Evolutionary conservation across 2,329 filamentous ascomycete genomes (phyloP), one percentile per base, ranked within the genome.

Genomic region (Verticillium nonalfalfae): DNA sequence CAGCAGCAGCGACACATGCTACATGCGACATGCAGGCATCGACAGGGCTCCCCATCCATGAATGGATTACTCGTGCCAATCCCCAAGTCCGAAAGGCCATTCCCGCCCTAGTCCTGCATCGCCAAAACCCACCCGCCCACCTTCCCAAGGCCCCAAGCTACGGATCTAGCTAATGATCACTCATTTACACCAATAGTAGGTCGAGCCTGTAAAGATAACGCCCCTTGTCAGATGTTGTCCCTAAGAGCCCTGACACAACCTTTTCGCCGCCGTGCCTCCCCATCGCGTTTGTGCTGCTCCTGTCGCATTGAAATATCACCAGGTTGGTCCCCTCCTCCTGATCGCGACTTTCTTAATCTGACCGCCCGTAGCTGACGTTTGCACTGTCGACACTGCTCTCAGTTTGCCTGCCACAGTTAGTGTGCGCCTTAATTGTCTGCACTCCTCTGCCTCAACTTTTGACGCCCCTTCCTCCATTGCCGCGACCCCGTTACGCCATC

Each of bases 131-230:
- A 50, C 45, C 18, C 45, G 45, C 45, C 45, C 45, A 50, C 45
- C 45, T 9, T 50, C 45, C 45, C 18, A 21, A 50, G 45, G n/a
- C 11, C 45, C 45, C 45, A 50, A 45, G 38, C 18, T 31, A 38
- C 57, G 26, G 59, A 61, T 64, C 57, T 56, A 65, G 63, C 59
- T 63, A 64, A 63, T 64, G 61, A 61, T 64, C 62, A 59, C 56
- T 59, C 35, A 54, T 61, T 64, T 59, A 26, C 61, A 60, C 64
- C 59, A 63, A 59, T 64, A 63, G 61, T 63, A 60, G 62, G 59
- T 61, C 40, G 62, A 65, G 18, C 38, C 55, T n/a, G 35, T 33
- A 35, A n/a, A 57, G 35, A 35, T 36, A n/a, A 36, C 55, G 55
- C 55, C 31, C 33, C 54, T 56, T 36, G 35, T 57, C 55, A 57